Base-by-base conservation (phyloP, 2,329 filamentous ascomycete genomes). In the Fusarium duplospermum region DNA sequence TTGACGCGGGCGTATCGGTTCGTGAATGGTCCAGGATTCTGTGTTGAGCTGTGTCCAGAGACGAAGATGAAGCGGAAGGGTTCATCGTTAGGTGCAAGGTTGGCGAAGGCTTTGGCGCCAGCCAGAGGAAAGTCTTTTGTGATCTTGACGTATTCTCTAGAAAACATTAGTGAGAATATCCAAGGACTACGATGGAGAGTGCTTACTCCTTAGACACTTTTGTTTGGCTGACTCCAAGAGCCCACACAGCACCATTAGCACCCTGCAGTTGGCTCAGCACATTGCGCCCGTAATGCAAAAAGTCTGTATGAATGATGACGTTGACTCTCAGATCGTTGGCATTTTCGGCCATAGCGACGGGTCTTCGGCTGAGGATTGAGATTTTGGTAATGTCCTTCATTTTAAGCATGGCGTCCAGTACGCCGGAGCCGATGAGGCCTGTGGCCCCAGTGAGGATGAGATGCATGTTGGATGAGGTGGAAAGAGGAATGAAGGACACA, bases 391-490 rank as follows among this genome's bases (percentile, higher is more conserved):
- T 31, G 1, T 70, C 61, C 31, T 72, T 70, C 6, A 67, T 69
- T 18, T 74, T 76, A n/a, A 76, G 67, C 68, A 75, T 74, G 7
- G 67, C 70, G 50, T 75, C 70, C 16, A 75, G 63, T 2, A 75
- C 67, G 20, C 73, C 27, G 2, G 73, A 69, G 27, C 73, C 73
- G 14, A 75, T 62, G 2, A 75, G 67, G 40, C 73, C 73, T 2
- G 73, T 75, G 27, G 73, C 73, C 1, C 73, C 70, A 22, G 73
- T 83, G 87, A 75, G 73, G 4, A 75, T 72, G 38, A 76, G 70
- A 70, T 75, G 73, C 73, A 76, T 75, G 27, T 20, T 56, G 27
- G 11, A 50, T 29, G 27, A 6, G 13, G 13, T 35, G 2, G 29
- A 4, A 6, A 3, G 1, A 20, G 11, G 29, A 16, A 1, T 13